A percentile compares a stretch with the other conserved stretches of the same genome.
Evolutionary conservation across 1,284 basidiomycete genomes (phyloP).

Genomic region (Sporisorium graminicola): DNA sequence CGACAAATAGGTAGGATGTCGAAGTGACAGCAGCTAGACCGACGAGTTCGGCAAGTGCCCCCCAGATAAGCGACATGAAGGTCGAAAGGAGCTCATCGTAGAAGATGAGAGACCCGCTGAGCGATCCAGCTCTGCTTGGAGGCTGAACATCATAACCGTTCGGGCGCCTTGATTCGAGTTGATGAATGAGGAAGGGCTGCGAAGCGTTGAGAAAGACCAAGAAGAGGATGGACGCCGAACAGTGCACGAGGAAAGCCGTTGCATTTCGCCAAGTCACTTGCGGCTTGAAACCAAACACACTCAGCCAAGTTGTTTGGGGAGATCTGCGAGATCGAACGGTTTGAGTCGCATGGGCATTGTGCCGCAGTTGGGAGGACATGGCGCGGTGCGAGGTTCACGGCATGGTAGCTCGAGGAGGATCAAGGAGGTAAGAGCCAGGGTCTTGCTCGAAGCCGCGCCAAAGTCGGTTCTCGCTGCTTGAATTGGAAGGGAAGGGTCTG

Average conservation of each 20-base stretch:
- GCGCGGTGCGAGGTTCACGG: not conserved
- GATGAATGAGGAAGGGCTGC: conserved; percentile 60
- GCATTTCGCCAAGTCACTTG: conserved; percentile 44
- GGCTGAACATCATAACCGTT: not conserved
- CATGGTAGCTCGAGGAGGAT: not conserved
- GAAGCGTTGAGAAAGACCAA: conserved; percentile 57
- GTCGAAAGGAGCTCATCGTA: conserved; percentile 58
- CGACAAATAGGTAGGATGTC: conserved; percentile 46
- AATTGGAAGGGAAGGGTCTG: not conserved
- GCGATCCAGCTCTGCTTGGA: conserved; percentile 42
- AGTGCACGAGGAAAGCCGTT: conserved; percentile 49
- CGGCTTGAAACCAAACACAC: conserved; percentile 37
- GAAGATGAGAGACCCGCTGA: conserved; percentile 59
- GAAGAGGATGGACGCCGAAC: conserved; percentile 54
- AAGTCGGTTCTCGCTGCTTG: too few relatives aligned
- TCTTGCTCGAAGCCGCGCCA: too few relatives aligned
- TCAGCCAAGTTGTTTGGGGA: conserved; percentile 13
- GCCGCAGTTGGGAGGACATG: conserved; percentile 6
- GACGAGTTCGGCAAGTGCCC: conserved; percentile 47
- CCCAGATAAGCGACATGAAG: conserved; percentile 53
- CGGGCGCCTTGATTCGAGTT: conserved; percentile 28
- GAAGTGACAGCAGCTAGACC: conserved; percentile 47
- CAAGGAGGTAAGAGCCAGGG: not conserved
- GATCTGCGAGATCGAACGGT: not conserved
- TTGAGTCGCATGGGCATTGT: not conserved